A percentile compares a stretch with the other conserved stretches of the same genome.
Conservation (phyloP, 805 yeast species). For the Myxozyma melibiosi region DNA sequence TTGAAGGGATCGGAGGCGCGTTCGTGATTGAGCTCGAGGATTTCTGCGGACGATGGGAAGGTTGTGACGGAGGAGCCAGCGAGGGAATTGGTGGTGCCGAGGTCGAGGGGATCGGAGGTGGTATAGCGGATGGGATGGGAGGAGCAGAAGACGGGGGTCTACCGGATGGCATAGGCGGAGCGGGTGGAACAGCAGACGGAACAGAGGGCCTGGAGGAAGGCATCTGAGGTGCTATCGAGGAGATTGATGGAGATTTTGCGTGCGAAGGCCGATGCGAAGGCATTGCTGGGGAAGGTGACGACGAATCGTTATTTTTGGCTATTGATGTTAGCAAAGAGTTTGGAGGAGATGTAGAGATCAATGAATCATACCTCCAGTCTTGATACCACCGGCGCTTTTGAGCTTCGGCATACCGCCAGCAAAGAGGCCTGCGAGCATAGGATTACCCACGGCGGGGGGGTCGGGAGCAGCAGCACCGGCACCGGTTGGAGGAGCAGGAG, state of each 20-base stretch:
- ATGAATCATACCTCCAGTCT: constrained; percentile 32
- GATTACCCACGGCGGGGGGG: constrained; percentile 11
- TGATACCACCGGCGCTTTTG: constrained; percentile 48
- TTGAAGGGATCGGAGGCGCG: constrained; percentile 7
- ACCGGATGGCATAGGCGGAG: constrained; percentile 21
- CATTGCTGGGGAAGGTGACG: constrained; percentile 13
- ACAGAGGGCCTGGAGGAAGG: constrained; percentile 14
- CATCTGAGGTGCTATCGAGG: constrained; percentile 19
- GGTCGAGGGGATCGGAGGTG: constrained; percentile 8
- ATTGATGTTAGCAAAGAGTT: not conserved
- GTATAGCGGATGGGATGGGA: constrained; percentile 10
- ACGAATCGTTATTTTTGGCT: constrained; percentile 2
- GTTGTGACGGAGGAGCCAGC: constrained; percentile 12
- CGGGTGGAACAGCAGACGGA: constrained; percentile 5
- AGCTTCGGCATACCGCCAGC: constrained; percentile 82
- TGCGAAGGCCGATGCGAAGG: constrained; percentile 30
- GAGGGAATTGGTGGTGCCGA: constrained; percentile 15
- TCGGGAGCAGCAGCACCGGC: constrained; percentile 12
- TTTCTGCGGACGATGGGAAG: constrained; percentile 11
- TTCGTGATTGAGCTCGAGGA: constrained; percentile 1
- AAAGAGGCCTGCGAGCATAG: constrained; percentile 60
- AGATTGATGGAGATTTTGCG: constrained; percentile 17
- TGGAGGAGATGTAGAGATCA: not conserved
- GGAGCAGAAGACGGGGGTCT: too few relatives aligned
- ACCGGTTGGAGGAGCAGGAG: constrained; percentile 23